Conservation (phyloP, 2,329 filamentous ascomycete species). For the Beauveria asiatica region DNA sequence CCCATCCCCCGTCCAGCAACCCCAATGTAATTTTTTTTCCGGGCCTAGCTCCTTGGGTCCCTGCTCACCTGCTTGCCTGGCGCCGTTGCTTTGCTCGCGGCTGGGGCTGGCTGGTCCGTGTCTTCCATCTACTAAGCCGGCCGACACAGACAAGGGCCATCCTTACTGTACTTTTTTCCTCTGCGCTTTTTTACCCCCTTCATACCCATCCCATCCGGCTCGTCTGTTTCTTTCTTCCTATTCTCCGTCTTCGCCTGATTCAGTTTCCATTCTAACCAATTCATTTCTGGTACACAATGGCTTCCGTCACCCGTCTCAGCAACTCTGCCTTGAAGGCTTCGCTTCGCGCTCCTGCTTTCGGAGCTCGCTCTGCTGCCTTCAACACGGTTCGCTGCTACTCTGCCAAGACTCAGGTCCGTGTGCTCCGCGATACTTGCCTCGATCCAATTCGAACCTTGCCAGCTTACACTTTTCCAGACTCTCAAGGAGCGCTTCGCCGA, state of each 20-base stretch:
- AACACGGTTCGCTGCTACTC: constrained; percentile 86
- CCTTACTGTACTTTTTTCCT: constrained; percentile 1
- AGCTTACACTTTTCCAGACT: constrained; percentile 47
- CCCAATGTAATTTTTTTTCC: background rate
- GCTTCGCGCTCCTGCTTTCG: constrained; percentile 57
- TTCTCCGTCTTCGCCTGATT: constrained; percentile 19
- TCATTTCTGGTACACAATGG: constrained; percentile 51
- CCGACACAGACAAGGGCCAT: background rate
- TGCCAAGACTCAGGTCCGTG: constrained; percentile 74
- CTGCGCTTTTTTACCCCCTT: constrained; percentile 16
- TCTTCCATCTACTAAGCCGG: constrained; percentile 3
- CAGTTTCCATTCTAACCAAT: constrained; percentile 11
- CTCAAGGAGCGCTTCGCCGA: constrained; percentile 98
- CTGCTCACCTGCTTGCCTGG: background rate
- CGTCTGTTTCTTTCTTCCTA: constrained; percentile 20
- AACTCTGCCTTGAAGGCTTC: constrained; percentile 74
- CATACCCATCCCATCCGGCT: constrained; percentile 14
- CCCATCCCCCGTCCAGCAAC: background rate
- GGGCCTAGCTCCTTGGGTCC: background rate
- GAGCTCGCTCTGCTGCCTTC: constrained; percentile 63
- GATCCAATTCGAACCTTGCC: constrained; percentile 1
- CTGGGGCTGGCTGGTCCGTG: background rate
- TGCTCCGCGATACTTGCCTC: background rate
- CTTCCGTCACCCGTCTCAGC: constrained; percentile 73
- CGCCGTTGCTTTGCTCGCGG: background rate